Conservation (phyloP, 208 protist genomes). For the Porcisia hertigi region DNA sequence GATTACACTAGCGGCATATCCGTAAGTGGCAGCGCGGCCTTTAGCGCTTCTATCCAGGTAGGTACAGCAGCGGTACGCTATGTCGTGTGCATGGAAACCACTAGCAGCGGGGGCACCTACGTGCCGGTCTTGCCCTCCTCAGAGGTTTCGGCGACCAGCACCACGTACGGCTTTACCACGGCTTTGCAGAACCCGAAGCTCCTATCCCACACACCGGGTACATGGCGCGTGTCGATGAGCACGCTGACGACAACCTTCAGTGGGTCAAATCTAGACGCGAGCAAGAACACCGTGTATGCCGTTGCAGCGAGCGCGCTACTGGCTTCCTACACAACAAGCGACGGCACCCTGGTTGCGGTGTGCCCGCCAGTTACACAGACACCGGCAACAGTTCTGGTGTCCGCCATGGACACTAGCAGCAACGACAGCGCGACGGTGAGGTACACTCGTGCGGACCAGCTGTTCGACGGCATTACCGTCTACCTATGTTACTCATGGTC, state of each 20-base stretch:
- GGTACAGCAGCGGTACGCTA: conserved; percentile 39
- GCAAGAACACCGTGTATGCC: conserved; percentile 52
- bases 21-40: conserved; percentile 18
- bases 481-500: conserved; percentile 84
- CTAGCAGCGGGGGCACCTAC: conserved; percentile 38
- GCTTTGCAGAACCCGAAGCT: conserved; percentile 42
- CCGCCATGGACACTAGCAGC: conserved; percentile 31
- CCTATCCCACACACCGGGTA: conserved; percentile 26
- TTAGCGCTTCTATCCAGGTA: conserved; percentile 30
- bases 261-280: conserved; percentile 48
- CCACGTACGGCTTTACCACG: conserved; percentile 54
- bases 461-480: conserved; percentile 39
- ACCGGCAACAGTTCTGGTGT: conserved; percentile 39
- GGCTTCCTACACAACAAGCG: conserved; percentile 12
- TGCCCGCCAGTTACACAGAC: conserved; percentile 46
- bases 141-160: conserved; percentile 27
- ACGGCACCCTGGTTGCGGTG: conserved; percentile 30
- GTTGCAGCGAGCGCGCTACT: conserved; percentile 41
- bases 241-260: conserved; percentile 55
- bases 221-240: conserved; percentile 72
- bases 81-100: conserved; percentile 63
- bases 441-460: conserved; percentile 51
- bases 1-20: conserved; percentile 57
- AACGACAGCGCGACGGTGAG: conserved; percentile 25
- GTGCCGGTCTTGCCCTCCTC: conserved; percentile 60